Evolutionary conservation across 2,329 filamentous ascomycete genomes (phyloP), one percentile per base, ranked within the genome.

Genomic region (Aspergillus ustus): DNA sequence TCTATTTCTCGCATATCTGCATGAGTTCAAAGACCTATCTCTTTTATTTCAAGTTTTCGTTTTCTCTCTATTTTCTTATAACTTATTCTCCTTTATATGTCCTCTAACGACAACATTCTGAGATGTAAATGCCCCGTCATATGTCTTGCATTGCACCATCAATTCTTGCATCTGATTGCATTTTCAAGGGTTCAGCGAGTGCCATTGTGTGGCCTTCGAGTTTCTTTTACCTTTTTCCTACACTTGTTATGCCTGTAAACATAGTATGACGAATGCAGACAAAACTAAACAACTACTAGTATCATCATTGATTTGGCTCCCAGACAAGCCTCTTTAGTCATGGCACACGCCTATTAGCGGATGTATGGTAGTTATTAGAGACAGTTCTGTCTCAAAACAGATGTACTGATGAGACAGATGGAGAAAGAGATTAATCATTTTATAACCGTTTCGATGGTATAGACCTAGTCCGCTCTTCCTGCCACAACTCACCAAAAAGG

Each of bases 81-180:
- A 40, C 34, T 40, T 40, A 58, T 59, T 57, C 63, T 59, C 34
- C 52, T 60, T 64, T 52, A 40, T 57, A 19, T 49, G 9, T 40
- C 34, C 58, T 43, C 8, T 17, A 49, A 46, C 37, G 59, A 54
- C 60, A 43, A 90, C 92, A 79, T 98, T 97, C 25, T 75, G 93
- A 94, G 25, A 57, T 75, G 76, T 93, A 94, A 75, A 98, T 94
- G 77, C 48, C 46, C 90, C 94, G 73, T 95, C 91, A 73, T 93
- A 61, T 60, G 57, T 58, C 53, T 49, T 63, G 63, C 66, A 62
- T 66, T 50, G 51, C 65, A 58, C 63, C 60, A 64, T 57, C 51
- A n/a, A 60, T 63, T 52, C 40, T 55, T 55, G 59, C 59, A 52
- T 60, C 61, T 57, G 52, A 46, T 61, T 54, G 66, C 66, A 68